phyloP scores from a whole-genome alignment of 768 basidiomycete genomes.

The Tubosaeta sp. region DNA sequence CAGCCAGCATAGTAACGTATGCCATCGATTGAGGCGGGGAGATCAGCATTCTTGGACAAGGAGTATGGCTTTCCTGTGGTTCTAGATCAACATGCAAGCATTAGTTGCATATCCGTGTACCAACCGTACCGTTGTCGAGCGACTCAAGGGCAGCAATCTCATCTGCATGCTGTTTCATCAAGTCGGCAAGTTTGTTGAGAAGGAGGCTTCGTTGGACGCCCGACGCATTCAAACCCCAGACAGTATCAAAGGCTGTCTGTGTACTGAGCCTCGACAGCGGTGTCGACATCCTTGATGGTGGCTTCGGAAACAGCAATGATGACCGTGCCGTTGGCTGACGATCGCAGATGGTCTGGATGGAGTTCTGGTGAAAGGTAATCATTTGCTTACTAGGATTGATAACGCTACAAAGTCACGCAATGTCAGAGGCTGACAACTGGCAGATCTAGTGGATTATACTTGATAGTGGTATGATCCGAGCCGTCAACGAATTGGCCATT shows the following conservation, averaged over 20 bases:
- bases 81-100: background rate
- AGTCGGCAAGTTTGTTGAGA: too few relatives aligned
- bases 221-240: too few relatives aligned
- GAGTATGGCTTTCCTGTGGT: constrained; percentile 49
- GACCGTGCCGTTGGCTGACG: too few relatives aligned
- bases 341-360: too few relatives aligned
- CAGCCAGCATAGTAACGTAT: constrained; percentile 85
- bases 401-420: constrained; percentile 35
- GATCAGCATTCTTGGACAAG: constrained; percentile 42
- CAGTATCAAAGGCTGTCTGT: too few relatives aligned
- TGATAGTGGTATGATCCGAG: constrained; percentile 51
- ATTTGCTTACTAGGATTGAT: constrained; percentile 47
- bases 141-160: constrained; percentile 72
- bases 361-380: background rate
- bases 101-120: background rate
- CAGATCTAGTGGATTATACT: constrained; percentile 42
- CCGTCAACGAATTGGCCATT: constrained; percentile 62
- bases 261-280: too few relatives aligned
- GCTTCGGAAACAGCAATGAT: too few relatives aligned
- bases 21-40: constrained; percentile 14
- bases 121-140: constrained; percentile 53
- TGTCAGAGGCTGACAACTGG: background rate
- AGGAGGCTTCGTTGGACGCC: too few relatives aligned
- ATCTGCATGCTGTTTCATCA: constrained; percentile 30
- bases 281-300: too few relatives aligned